A percentile compares a stretch with the other conserved stretches of the same genome.
These are phyloP conservation scores for Termitomyces titanicus DNA, from an alignment of 768 basidiomycete species.

Conservation along the genomic window DNA sequence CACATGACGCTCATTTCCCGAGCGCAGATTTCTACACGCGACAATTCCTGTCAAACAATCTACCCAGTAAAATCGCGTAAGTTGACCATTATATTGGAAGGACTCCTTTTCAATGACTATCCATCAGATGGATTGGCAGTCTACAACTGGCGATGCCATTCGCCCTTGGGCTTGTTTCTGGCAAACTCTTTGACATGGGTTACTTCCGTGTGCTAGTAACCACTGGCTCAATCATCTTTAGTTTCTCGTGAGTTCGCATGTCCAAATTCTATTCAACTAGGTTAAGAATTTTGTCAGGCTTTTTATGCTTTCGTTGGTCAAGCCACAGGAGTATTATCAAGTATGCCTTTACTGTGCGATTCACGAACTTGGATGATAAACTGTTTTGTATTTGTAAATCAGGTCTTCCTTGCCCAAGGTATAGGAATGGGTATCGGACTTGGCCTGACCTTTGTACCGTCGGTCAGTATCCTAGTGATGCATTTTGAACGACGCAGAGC, in stretches of 20 bases:
- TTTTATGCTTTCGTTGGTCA: constrained; percentile 37
- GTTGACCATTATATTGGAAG: not conserved
- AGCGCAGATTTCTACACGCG: constrained; percentile 12
- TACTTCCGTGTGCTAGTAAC: constrained; percentile 13
- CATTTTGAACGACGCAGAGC: constrained; percentile 38
- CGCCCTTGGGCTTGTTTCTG: constrained; percentile 14
- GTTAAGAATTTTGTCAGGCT: constrained; percentile 13
- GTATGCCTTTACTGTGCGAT: not conserved
- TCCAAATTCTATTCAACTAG: not conserved
- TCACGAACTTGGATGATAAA: not conserved
- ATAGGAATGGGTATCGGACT: constrained; percentile 33
- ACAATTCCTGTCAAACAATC: not conserved
- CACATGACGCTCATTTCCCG: not conserved
- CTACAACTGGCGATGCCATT: constrained; percentile 22
- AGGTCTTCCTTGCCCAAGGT: constrained; percentile 22
- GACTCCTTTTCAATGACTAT: not conserved
- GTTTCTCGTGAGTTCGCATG: constrained; percentile 11
- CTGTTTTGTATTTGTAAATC: not conserved
- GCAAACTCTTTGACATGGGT: constrained; percentile 19
- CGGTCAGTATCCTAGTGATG: constrained; percentile 37
- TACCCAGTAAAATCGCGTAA: constrained; percentile 13
- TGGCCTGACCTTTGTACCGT: constrained; percentile 36
- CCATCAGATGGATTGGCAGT: constrained; percentile 20
- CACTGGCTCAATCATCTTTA: constrained; percentile 14
- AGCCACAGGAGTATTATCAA: constrained; percentile 33